These are phyloP conservation scores for Fusarium praegraminearum DNA, from an alignment of 2,329 filamentous ascomycete genomes.

Conservation along the genomic window DNA sequence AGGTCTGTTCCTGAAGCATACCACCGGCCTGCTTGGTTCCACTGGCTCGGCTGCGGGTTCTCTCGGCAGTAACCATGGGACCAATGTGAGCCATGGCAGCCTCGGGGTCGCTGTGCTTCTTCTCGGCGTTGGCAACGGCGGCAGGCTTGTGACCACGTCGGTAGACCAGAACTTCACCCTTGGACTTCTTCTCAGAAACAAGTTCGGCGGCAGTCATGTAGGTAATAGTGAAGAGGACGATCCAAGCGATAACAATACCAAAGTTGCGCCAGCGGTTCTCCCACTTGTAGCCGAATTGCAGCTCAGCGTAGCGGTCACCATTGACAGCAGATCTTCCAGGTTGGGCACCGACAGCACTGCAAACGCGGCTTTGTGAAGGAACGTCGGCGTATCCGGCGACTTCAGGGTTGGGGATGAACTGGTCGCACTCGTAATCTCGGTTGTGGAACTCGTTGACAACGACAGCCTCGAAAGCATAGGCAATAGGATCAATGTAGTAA, in stretches of 20 bases:
- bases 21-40: slow-evolving; percentile 56
- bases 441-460: slow-evolving; percentile 86
- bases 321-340: slow-evolving; percentile 58
- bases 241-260: slow-evolving; percentile 75
- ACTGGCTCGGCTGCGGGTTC: slow-evolving; percentile 50
- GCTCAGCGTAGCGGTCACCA: slow-evolving; percentile 60
- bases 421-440: slow-evolving; percentile 67
- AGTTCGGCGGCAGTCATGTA: slow-evolving; percentile 76
- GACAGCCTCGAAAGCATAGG: slow-evolving; percentile 83
- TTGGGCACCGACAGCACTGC: slow-evolving; percentile 60
- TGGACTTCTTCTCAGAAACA: slow-evolving; percentile 75
- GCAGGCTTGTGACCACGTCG: slow-evolving; percentile 74
- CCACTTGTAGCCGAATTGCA: slow-evolving; percentile 65
- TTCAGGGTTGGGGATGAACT: slow-evolving; percentile 57
- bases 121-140: slow-evolving; percentile 68
- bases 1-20: slow-evolving; percentile 69
- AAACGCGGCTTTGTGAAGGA: slow-evolving; percentile 54
- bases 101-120: slow-evolving; percentile 71
- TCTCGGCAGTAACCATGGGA: slow-evolving; percentile 60
- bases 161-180: slow-evolving; percentile 82
- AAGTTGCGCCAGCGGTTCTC: slow-evolving; percentile 77
- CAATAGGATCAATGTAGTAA: slow-evolving; percentile 82
- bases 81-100: slow-evolving; percentile 64
- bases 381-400: slow-evolving; percentile 47
- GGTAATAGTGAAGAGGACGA: slow-evolving; percentile 68